These are phyloP conservation scores for Venturia effusa DNA, from an alignment of 2,329 filamentous ascomycete genomes.

Conservation along the genomic window DNA sequence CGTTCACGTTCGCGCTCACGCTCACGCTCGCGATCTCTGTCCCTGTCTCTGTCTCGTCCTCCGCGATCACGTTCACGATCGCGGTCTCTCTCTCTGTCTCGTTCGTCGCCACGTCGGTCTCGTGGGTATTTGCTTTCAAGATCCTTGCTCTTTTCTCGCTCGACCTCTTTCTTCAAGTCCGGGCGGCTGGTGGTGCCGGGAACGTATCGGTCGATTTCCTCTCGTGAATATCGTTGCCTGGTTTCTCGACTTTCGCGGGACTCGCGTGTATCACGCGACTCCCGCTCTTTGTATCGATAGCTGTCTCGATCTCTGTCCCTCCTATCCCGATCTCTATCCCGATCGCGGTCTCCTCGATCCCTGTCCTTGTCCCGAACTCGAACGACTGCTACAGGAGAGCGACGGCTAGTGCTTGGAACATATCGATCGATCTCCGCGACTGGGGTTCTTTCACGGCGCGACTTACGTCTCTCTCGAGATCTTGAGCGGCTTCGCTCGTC, in stretches of 20 bases:
- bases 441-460: neutral
- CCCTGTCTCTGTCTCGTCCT: conserved; percentile 18
- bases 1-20: conserved; percentile 3
- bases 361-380: conserved; percentile 13
- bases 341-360: conserved; percentile 21
- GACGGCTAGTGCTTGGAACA: conserved; percentile 6
- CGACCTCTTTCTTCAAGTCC: conserved; percentile 14
- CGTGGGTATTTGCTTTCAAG: conserved; percentile 5
- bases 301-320: conserved; percentile 7
- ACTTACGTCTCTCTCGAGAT: conserved; percentile 3
- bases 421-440: conserved; percentile 9
- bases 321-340: conserved; percentile 9
- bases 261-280: conserved; percentile 12
- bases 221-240: conserved; percentile 18
- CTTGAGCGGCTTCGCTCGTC: conserved; percentile 3
- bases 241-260: conserved; percentile 13
- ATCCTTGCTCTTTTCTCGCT: conserved; percentile 15
- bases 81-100: neutral
- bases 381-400: conserved; percentile 3
- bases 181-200: conserved; percentile 25
- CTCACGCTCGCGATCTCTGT: conserved; percentile 16
- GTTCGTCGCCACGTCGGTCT: neutral
- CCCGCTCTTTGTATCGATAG: neutral
- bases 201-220: conserved; percentile 35
- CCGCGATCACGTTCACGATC: conserved; percentile 3